Evolutionary conservation across 139 green algal species (phyloP).

Genomic region (Parachlorella kessleri): DNA sequence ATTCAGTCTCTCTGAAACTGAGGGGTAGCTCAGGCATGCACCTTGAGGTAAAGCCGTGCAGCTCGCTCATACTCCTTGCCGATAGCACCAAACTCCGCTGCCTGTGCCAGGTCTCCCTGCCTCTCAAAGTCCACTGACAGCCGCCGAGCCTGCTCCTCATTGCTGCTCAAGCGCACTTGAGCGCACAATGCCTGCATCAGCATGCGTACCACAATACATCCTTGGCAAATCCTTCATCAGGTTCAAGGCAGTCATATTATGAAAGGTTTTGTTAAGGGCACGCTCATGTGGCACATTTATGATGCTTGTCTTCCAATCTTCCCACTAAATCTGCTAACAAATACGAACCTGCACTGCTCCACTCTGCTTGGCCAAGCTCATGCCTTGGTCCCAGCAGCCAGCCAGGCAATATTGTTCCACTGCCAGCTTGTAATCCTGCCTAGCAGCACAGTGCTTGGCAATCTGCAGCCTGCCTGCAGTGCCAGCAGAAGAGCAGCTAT

Average conservation of each 20-base stretch:
- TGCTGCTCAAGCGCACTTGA: constrained; percentile 62
- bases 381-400: not conserved
- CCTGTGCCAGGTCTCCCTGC: constrained; percentile 53
- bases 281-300: too few relatives aligned
- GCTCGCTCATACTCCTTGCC: constrained; percentile 53
- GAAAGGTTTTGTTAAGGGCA: too few relatives aligned
- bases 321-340: too few relatives aligned
- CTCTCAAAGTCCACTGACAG: constrained; percentile 68
- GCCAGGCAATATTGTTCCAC: constrained; percentile 7
- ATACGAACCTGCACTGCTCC: too few relatives aligned
- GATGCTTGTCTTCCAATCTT: too few relatives aligned
- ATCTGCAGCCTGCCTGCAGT: constrained; percentile 2
- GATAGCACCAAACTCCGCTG: constrained; percentile 59
- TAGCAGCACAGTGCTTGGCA: constrained; percentile 7
- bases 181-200: constrained; percentile 43
- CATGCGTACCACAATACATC: too few relatives aligned
- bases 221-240: too few relatives aligned
- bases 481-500: not conserved
- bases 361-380: not conserved
- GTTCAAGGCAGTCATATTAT: too few relatives aligned
- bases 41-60: constrained; percentile 66
- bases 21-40: too few relatives aligned
- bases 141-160: constrained; percentile 46
- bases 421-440: not conserved
- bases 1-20: too few relatives aligned